Evolutionary conservation across 2,329 filamentous ascomycete genomes (phyloP).

Genomic region (Epichloe glyceriae): DNA sequence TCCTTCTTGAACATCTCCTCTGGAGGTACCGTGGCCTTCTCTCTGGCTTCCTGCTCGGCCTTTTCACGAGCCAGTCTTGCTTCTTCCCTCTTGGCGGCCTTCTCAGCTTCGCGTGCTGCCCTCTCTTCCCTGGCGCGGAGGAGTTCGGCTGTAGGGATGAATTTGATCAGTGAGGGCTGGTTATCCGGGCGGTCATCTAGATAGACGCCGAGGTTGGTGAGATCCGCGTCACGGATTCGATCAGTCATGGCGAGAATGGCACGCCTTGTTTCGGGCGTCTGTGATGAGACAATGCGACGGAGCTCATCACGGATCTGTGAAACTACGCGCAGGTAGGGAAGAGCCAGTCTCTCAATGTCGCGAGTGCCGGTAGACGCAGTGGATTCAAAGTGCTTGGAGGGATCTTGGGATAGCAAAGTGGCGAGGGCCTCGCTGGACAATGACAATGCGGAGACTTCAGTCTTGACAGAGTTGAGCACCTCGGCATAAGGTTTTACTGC

Average conservation of each 20-base stretch:
- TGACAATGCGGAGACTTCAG: slow-evolving; percentile 32
- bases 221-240: slow-evolving; percentile 63
- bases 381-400: slow-evolving; percentile 33
- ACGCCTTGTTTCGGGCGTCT: slow-evolving; percentile 44
- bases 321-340: slow-evolving; percentile 42
- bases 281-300: slow-evolving; percentile 36
- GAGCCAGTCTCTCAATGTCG: slow-evolving; percentile 38
- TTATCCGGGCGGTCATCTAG: slow-evolving; percentile 66
- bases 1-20: slow-evolving; percentile 44
- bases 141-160: slow-evolving; percentile 42
- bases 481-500: slow-evolving; percentile 34
- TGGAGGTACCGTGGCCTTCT: slow-evolving; percentile 43
- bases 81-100: slow-evolving; percentile 41
- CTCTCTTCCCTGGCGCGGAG: slow-evolving; percentile 47
- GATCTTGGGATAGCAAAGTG: slow-evolving; percentile 29
- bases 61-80: slow-evolving; percentile 36
- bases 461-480: slow-evolving; percentile 31
- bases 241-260: slow-evolving; percentile 68
- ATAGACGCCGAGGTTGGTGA: slow-evolving; percentile 75
- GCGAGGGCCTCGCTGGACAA: slow-evolving; percentile 34
- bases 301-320: slow-evolving; percentile 50
- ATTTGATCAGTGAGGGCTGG: slow-evolving; percentile 60
- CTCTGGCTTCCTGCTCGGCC: slow-evolving; percentile 39
- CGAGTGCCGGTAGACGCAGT: slow-evolving; percentile 31
- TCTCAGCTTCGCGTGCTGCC: slow-evolving; percentile 47